Evolutionary conservation across 2,329 filamentous ascomycete genomes (phyloP), one percentile per base, ranked within the genome.

Genomic region (Lecanicillium sp.): DNA sequence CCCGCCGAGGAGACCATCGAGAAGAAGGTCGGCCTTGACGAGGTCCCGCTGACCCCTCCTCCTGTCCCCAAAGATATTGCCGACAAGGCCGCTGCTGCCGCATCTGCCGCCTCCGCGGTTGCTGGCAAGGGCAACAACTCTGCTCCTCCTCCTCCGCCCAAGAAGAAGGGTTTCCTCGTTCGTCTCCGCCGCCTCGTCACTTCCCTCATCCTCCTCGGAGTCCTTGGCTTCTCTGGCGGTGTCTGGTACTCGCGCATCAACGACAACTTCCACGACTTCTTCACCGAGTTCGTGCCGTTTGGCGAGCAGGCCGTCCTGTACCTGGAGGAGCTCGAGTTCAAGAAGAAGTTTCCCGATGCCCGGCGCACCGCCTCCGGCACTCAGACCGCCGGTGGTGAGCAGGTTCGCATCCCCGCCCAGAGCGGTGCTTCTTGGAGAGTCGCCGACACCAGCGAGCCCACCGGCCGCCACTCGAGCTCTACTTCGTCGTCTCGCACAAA

Each of bases 231-330:
- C 60, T 87, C 79, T 48, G 90, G 90, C 55, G 90, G 91, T 56
- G 84, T 96, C 48, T 95, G 87, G 75, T 93, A 95, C 68, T 91
- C 93, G 48, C 82, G 95, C 55, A 78, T 93, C 67, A 95, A 86
- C 62, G 93, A 98, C 74, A 95, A 89, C 70, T 98, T 97, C 78
- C 91, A 98, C 70, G 93, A 98, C 68, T 93, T 96, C 74, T 98
- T 98, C 71, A 97, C 90, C 60, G 90, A 96, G 70, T 98, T 91
- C 67, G 71, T 98, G 15, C 93, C 93, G 19, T 95, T 87, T 57
- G 93, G 90, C 60, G 93, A 98, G 70, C 88, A 95, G 64, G 86
- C 86, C 15, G 91, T 98, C 38, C 81, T 95, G 21, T 97, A 95
- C 71, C 84, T 98, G 44, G 93, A 98, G 69, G 93, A 98, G 71